A percentile compares a stretch with the other conserved stretches of the same genome.
These are phyloP conservation scores for Mucor plumbeus DNA, from an alignment of 371 early-diverging fungal species.

Conservation along the genomic window DNA sequence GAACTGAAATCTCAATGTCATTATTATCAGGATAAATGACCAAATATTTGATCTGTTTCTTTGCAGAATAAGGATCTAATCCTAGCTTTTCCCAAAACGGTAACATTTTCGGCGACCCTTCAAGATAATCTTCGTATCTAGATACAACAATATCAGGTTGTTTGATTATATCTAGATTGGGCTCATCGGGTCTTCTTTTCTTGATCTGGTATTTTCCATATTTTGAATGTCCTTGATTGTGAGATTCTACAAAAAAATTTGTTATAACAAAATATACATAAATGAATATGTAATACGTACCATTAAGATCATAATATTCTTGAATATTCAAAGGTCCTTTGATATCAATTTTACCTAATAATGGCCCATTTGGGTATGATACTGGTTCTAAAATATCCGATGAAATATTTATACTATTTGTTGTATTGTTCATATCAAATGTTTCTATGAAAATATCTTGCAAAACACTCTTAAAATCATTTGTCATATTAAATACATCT, in stretches of 20 bases:
- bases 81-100: constrained; percentile 58
- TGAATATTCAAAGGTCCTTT: constrained; percentile 37
- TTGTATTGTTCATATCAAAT: background rate
- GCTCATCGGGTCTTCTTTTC: constrained; percentile 46
- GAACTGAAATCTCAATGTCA: constrained; percentile 36
- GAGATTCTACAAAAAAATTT: constrained; percentile 25
- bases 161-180: constrained; percentile 34
- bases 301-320: constrained; percentile 34
- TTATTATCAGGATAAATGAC: constrained; percentile 48
- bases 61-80: constrained; percentile 49
- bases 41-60: constrained; percentile 50
- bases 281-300: constrained; percentile 9
- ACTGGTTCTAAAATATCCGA: background rate
- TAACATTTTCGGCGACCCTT: constrained; percentile 48
- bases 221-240: constrained; percentile 48
- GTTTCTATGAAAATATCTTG: constrained; percentile 36
- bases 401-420: background rate
- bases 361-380: constrained; percentile 15
- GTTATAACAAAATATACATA: background rate
- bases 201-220: constrained; percentile 58
- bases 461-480: constrained; percentile 40
- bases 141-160: constrained; percentile 52
- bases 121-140: constrained; percentile 48
- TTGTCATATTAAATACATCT: constrained; percentile 34
- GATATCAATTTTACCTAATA: constrained; percentile 24